Conservation (phyloP, 768 basidiomycete genomes). For the Leccinum subgranulosum region DNA sequence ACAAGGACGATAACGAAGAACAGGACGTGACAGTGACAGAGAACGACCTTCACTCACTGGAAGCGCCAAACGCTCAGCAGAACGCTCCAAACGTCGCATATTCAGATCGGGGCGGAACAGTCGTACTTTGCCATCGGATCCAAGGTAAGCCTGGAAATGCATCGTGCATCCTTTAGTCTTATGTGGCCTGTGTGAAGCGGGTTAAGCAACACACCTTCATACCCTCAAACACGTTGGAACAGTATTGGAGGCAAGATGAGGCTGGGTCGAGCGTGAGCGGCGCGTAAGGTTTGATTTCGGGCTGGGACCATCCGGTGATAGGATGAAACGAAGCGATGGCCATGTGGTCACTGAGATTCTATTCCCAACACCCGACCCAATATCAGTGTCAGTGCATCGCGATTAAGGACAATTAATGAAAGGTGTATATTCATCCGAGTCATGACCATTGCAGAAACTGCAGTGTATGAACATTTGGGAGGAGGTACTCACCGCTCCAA, state of each 20-base stretch:
- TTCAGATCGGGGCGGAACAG: constrained; percentile 84
- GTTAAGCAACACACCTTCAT: constrained; percentile 48
- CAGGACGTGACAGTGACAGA: not conserved
- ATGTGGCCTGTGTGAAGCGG: not conserved
- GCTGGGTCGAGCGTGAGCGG: constrained; percentile 58
- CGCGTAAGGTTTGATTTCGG: constrained; percentile 70
- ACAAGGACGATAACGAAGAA: not conserved
- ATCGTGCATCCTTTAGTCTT: not conserved
- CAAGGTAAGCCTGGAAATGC: constrained; percentile 55
- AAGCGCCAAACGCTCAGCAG: constrained; percentile 67
- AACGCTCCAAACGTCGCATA: constrained; percentile 75
- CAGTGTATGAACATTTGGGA: not conserved
- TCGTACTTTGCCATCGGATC: constrained; percentile 66
- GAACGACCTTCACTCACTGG: constrained; percentile 44
- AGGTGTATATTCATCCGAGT: not conserved
- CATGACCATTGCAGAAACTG: not conserved
- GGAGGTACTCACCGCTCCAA: constrained; percentile 49
- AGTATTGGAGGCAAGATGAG: constrained; percentile 58
- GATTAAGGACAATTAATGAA: not conserved
- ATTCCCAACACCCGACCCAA: not conserved
- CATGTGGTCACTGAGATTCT: constrained; percentile 64
- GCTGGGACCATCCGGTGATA: constrained; percentile 61
- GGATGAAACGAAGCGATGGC: constrained; percentile 63
- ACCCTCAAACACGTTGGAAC: constrained; percentile 58
- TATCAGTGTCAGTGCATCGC: not conserved